phyloP scores from a whole-genome alignment of 2,329 filamentous ascomycete species.

The Nothopassalora personata region DNA sequence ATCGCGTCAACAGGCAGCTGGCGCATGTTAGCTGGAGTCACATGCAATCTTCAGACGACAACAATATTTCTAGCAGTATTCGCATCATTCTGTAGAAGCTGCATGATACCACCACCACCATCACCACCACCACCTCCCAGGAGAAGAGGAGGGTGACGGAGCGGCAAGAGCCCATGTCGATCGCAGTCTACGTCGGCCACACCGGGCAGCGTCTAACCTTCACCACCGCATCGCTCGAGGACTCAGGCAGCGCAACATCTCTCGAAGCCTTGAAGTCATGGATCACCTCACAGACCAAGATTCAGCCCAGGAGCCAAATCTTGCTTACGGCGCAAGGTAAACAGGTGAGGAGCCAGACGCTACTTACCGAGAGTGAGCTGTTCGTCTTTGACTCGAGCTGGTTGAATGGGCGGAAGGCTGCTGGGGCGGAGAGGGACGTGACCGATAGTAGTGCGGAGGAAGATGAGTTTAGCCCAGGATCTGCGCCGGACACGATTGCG shows the following conservation, averaged over 20 bases:
- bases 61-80: background rate
- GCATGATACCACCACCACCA: background rate
- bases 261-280: conserved; percentile 81
- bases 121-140: background rate
- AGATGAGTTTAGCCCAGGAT: conserved; percentile 56
- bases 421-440: conserved; percentile 37
- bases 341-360: conserved; percentile 72
- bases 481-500: conserved; percentile 72
- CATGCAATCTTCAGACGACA: background rate
- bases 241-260: conserved; percentile 67
- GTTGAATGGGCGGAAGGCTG: conserved; percentile 25
- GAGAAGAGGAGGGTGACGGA: background rate
- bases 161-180: conserved; percentile 4
- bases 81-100: background rate
- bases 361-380: conserved; percentile 82
- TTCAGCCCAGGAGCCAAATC: conserved; percentile 75
- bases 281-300: conserved; percentile 68
- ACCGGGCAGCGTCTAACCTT: conserved; percentile 79
- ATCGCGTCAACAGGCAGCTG: background rate
- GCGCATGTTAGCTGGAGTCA: background rate
- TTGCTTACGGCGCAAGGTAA: conserved; percentile 79
- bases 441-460: conserved; percentile 29
- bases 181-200: conserved; percentile 67
- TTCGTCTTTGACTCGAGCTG: conserved; percentile 80
- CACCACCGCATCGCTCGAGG: conserved; percentile 30